Base-by-base conservation (phyloP, 2,329 filamentous ascomycete genomes). In the Westerdykella ornata region DNA sequence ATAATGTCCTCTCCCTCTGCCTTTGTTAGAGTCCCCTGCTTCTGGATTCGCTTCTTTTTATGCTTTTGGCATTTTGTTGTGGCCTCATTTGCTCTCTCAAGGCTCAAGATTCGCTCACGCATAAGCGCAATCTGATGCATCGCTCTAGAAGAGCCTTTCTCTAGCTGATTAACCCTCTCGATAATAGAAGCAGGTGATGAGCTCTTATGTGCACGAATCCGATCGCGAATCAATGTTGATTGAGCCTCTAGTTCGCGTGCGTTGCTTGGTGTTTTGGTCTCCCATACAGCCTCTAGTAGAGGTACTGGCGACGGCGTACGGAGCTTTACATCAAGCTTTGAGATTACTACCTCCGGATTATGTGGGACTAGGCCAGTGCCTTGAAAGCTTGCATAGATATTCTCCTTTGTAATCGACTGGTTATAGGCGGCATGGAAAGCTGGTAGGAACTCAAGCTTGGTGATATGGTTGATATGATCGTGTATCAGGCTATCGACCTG, bases 321-420 rank as follows among this genome's bases (percentile, higher is more conserved):
- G 19, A 46, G 30, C 32, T 48, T 34, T 11, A 48, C 39, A 45
- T 54, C 47, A 46, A 65, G 54, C 51, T 56, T 60, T 37, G 51
- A 46, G 63, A n/a, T n/a, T n/a, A n/a, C n/a, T n/a, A n/a, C n/a
- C n/a, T n/a, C n/a, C n/a, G n/a, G n/a, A n/a, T n/a, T 41, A 35
- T 56, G 54, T 45, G 54, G 57, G 39, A 62, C 41, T 47, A 65
- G 47, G 17, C 62, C 46, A 52, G 56, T 47, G 42, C 45, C 53
- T 43, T 43, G 31, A 49, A 63, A 63, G 38, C 47, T 46, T 47
- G 39, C 46, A 28, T 48, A 13, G 15, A 53, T 52, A 37, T 62
- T 65, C 37, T 49, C 33, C 19, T 45, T 18, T 37, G 44, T 63
- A 35, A 64, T 51, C 35, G 45, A 39, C 32, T n/a, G n/a, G n/a